Evolutionary conservation across 2,329 filamentous ascomycete genomes (phyloP).

Genomic region (Zasmidium cellare): DNA sequence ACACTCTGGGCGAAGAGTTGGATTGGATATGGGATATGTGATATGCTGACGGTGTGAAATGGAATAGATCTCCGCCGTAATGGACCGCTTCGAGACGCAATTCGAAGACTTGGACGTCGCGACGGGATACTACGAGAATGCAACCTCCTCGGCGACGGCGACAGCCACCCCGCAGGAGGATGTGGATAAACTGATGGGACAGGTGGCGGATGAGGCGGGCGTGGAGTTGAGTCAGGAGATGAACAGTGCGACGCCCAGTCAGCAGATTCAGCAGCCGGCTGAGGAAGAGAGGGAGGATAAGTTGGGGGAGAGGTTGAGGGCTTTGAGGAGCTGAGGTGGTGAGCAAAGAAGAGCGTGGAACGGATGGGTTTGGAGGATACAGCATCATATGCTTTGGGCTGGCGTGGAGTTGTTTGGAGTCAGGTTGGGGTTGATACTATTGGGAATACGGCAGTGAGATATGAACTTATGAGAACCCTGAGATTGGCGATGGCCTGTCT

Average conservation of each 20-base stretch:
- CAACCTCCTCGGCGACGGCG: constrained; percentile 75
- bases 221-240: constrained; percentile 79
- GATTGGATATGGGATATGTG: too few species aligned
- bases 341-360: too few species aligned
- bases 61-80: constrained; percentile 61
- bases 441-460: too few species aligned
- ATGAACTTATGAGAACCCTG: too few species aligned
- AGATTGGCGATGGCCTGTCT: too few species aligned
- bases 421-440: too few species aligned
- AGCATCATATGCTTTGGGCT: too few species aligned
- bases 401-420: too few species aligned
- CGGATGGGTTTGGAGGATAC: too few species aligned
- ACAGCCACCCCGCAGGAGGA: constrained; percentile 77
- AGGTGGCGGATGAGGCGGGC: constrained; percentile 85
- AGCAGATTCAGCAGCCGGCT: constrained; percentile 52
- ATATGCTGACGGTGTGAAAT: not conserved
- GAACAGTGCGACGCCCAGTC: constrained; percentile 56
- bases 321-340: constrained; percentile 46
- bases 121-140: constrained; percentile 77
- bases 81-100: constrained; percentile 65
- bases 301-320: constrained; percentile 60
- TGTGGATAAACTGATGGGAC: constrained; percentile 79
- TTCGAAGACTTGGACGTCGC: constrained; percentile 55
- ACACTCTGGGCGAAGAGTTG: not conserved
- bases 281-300: constrained; percentile 79